A percentile compares a stretch with the other conserved stretches of the same genome.
phyloP scores from a whole-genome alignment of 2,329 filamentous ascomycete genomes.

The Fusarium bulbicola region DNA sequence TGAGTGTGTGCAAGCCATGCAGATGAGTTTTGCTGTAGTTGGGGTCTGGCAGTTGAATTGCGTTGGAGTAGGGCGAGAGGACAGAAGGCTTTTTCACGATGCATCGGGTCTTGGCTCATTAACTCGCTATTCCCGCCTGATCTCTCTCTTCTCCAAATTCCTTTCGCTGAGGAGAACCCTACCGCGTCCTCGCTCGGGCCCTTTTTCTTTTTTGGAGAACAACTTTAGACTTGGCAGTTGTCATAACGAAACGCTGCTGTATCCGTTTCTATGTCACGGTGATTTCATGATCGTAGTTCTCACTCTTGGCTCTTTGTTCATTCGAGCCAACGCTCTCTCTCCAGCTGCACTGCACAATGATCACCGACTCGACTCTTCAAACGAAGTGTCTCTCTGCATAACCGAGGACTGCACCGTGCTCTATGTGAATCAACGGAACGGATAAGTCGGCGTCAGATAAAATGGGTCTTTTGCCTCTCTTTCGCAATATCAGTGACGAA shows the following conservation, averaged over 20 bases:
- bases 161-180: conserved; percentile 29
- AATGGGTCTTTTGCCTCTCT: conserved; percentile 18
- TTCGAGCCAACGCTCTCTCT: not conserved
- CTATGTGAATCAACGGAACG: not conserved
- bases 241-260: conserved; percentile 10
- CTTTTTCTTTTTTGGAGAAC: conserved; percentile 31
- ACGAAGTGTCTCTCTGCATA: not conserved
- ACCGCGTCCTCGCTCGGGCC: not conserved
- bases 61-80: not conserved
- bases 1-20: not conserved
- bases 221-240: conserved; percentile 16
- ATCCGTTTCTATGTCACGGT: not conserved
- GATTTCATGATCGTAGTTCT: conserved; percentile 13
- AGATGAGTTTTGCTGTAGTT: not conserved
- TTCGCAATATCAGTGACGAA: conserved; percentile 19
- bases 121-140: conserved; percentile 8
- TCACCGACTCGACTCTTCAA: not conserved
- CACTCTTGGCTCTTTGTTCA: not conserved
- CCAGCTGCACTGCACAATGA: not conserved
- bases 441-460: conserved; percentile 27
- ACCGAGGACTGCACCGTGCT: not conserved
- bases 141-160: conserved; percentile 36
- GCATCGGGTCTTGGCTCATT: not conserved
- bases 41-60: not conserved
- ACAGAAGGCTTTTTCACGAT: not conserved